Evolutionary conservation across 2,329 filamentous ascomycete genomes (phyloP), one percentile per base, ranked within the genome.

Genomic region (Penicillium sp.): DNA sequence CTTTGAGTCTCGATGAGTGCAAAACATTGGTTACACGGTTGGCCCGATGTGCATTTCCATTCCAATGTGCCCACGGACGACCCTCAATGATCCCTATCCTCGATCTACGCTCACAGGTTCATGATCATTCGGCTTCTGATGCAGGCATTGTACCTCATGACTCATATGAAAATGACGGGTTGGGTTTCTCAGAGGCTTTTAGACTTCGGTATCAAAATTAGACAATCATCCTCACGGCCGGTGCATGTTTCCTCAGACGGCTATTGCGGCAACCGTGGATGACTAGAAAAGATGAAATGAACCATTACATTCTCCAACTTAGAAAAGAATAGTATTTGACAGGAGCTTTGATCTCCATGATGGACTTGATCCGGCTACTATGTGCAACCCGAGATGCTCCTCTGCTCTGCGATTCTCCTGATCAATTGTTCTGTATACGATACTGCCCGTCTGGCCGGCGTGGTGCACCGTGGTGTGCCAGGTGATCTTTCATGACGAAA

Each of bases 31-130:
- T 81, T 4, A 52, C 58, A 5, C 64, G 66, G 16, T 66, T 81
- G 10, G 65, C 76, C 11, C 60, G 53, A 13, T 80, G 78, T 54
- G 71, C 67, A 7, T 78, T 81, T 55, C 79, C 79, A 1, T 81
- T 81, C 53, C 77, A 80, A 48, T 81, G 79, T 57, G 79, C 79
- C 16, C 79, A 81, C 66, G 79, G 79, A 28, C 71, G 79, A 37
- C 78, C 78, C 10, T 78, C 76, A 21, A 77, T 80, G 72, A 65
- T 79, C 14, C 77, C 78, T 9, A 65, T 80, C 33, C 61, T 75
- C 34, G 72, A 74, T 52, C 44, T 77, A 26, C 60, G 61, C 18
- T 31, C 51, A 14, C 42, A 52, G 21, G 48, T 47, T 6, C n/a
- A 26, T n/a, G 11, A 24, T 8, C n/a, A 21, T 16, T 23, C 28